phyloP scores from a whole-genome alignment of 768 basidiomycete species.

The Agrocybe pediades region DNA sequence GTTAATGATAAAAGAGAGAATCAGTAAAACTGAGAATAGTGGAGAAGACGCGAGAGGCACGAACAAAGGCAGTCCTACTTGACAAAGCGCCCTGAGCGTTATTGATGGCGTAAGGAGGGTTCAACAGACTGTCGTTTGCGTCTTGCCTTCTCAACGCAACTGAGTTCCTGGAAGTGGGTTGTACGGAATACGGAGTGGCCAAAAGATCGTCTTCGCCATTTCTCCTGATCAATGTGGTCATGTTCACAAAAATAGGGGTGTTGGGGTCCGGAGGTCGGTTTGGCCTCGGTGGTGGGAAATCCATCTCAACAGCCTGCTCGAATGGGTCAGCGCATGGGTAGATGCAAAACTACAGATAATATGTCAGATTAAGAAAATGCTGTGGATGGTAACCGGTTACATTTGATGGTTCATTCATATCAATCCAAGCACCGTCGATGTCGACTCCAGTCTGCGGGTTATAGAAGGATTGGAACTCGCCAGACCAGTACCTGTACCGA shows the following conservation, averaged over 20 bases:
- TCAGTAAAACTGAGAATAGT: not conserved
- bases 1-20: not conserved
- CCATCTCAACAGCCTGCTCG: conserved; percentile 52
- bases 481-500: conserved; percentile 55
- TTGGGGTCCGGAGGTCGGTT: conserved; percentile 51
- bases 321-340: conserved; percentile 64
- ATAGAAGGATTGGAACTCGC: conserved; percentile 61
- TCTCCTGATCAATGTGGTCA: conserved; percentile 16
- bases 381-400: conserved; percentile 29
- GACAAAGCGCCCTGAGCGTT: conserved; percentile 58
- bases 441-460: conserved; percentile 53
- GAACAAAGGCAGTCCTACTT: conserved; percentile 54
- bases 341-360: conserved; percentile 52
- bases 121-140: too few relatives aligned
- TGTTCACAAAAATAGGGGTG: conserved; percentile 47
- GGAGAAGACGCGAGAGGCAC: conserved; percentile 14
- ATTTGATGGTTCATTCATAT: conserved; percentile 75
- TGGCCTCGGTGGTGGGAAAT: conserved; percentile 55
- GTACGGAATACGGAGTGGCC: conserved; percentile 61
- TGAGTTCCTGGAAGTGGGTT: conserved; percentile 43
- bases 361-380: not conserved
- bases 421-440: conserved; percentile 75
- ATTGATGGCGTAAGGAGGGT: conserved; percentile 61
- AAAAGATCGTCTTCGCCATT: conserved; percentile 39
- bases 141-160: conserved; percentile 22